phyloP scores from a whole-genome alignment of 208 protist species.

The Trypanosomatidae sp. region DNA sequence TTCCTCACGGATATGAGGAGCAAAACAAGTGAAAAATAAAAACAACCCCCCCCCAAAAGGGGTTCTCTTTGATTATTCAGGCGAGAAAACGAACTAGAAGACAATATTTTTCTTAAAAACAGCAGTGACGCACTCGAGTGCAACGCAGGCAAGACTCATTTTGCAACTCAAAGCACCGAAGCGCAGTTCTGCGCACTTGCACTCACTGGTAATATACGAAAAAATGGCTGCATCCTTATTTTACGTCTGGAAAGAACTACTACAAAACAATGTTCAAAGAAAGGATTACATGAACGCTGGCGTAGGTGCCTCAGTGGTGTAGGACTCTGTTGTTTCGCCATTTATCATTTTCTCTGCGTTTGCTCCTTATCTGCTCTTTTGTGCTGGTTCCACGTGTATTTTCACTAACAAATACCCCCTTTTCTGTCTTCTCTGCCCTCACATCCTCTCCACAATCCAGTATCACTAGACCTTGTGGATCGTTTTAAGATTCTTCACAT shows the following conservation, averaged over 20 bases:
- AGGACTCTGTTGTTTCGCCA: neutral
- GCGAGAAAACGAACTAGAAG: neutral
- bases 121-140: neutral
- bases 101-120: neutral
- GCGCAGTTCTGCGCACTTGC: neutral
- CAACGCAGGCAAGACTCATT: neutral
- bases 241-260: neutral
- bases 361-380: neutral
- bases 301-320: neutral
- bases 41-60: neutral
- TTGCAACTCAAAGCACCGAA: neutral
- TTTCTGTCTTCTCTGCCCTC: neutral
- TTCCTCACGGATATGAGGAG: neutral
- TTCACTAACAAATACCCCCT: neutral
- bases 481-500: neutral
- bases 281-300: neutral
- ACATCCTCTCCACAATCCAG: neutral
- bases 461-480: neutral
- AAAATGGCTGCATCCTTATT: neutral
- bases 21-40: neutral
- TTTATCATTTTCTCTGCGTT: neutral
- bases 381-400: neutral
- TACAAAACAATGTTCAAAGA: neutral
- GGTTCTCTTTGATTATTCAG: neutral
- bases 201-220: neutral